Conservation (phyloP, 371 early-diverging fungal genomes). For the Funneliformis caledonium region DNA sequence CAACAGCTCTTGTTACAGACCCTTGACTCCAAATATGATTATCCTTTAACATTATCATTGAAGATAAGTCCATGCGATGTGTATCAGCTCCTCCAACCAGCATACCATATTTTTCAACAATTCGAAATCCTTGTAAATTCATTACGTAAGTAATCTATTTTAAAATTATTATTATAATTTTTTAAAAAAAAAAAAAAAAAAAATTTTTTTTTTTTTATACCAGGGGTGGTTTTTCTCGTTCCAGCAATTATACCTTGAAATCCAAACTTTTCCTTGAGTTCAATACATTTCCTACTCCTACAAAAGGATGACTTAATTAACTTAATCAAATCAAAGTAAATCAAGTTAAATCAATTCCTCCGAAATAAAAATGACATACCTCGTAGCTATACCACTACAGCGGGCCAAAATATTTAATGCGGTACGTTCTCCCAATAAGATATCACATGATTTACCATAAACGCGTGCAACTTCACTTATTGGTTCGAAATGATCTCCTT, state of each 20-base stretch:
- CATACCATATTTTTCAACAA: conserved; percentile 98
- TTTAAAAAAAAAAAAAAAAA: neutral
- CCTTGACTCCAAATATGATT: conserved; percentile 96
- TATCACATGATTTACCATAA: conserved; percentile 79
- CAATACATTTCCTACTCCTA: conserved; percentile 65
- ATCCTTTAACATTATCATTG: conserved; percentile 99
- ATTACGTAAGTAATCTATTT: neutral
- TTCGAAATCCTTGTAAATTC: conserved; percentile 75
- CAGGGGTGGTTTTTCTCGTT: conserved; percentile 98
- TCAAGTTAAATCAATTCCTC: neutral
- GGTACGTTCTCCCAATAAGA: conserved; percentile 93
- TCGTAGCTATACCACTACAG: conserved; percentile 92
- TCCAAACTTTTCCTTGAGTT: conserved; percentile 70
- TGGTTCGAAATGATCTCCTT: conserved; percentile 80
- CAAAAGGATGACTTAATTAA: neutral
- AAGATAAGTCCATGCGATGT: conserved; percentile 95
- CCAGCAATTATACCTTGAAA: conserved; percentile 94
- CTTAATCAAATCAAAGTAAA: neutral
- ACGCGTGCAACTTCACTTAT: conserved; percentile 83
- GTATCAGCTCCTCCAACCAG: conserved; percentile 96
- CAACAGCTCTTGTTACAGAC: conserved; percentile 91
- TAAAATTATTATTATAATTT: neutral
- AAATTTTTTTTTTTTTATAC: conserved; percentile 48
- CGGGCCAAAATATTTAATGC: conserved; percentile 94
- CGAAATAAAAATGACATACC: conserved; percentile 48